Evolutionary conservation across 163 green algal genomes (phyloP).

Genomic region (Volvox carteri): DNA sequence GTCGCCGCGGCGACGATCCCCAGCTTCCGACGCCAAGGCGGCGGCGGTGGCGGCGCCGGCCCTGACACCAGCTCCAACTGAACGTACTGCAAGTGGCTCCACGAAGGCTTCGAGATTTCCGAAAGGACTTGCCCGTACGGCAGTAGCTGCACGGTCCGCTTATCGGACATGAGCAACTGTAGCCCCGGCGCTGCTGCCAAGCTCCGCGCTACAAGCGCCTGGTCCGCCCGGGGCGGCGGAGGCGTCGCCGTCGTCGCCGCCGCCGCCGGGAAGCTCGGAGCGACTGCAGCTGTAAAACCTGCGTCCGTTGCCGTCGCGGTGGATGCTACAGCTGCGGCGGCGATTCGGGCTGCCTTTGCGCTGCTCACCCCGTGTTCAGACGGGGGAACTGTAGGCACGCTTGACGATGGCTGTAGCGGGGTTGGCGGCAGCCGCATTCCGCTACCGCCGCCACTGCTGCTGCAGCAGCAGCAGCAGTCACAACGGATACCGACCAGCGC

Average conservation of each 20-base stretch:
- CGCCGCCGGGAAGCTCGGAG: too few relatives aligned
- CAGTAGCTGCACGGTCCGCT: background rate
- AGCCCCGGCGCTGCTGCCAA: background rate
- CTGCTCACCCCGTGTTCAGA: too few relatives aligned
- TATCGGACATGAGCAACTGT: constrained; percentile 34
- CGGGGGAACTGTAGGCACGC: too few relatives aligned
- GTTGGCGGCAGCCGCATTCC: too few relatives aligned
- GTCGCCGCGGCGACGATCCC: too few relatives aligned
- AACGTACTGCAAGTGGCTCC: constrained; percentile 45
- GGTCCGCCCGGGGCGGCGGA: background rate
- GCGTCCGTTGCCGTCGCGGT: too few relatives aligned
- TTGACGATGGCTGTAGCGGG: too few relatives aligned
- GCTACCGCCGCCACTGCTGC: background rate
- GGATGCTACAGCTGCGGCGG: too few relatives aligned
- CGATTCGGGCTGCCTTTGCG: too few relatives aligned
- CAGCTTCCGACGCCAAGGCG: background rate
- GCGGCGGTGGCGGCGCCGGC: background rate
- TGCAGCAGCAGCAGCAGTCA: constrained; percentile 13
- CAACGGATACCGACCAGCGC: constrained; percentile 33
- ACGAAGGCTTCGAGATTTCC: background rate
- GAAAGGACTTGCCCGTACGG: background rate
- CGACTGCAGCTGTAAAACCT: too few relatives aligned
- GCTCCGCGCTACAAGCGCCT: background rate
- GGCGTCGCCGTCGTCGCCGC: background rate
- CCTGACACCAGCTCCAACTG: constrained; percentile 18